Evolutionary conservation across 352 stramenopile species (phyloP).

Genomic region (Phytopythium sindhum): DNA sequence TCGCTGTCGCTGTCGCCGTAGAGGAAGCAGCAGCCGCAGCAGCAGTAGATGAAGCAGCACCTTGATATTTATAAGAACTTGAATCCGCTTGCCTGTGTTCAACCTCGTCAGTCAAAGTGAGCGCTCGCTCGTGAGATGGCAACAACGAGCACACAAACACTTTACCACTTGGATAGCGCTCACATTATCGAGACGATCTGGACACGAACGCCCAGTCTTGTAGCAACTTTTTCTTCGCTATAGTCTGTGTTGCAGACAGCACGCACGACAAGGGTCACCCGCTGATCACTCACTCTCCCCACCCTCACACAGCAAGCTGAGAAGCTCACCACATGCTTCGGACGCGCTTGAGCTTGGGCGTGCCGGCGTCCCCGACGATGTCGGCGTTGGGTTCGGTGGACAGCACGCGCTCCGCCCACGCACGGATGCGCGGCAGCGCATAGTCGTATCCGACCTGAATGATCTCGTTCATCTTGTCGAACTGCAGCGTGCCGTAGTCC

Average conservation of each 20-base stretch:
- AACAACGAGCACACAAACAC: neutral
- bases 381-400: slow-evolving; percentile 57
- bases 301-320: neutral
- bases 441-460: slow-evolving; percentile 85
- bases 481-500: slow-evolving; percentile 89
- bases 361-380: slow-evolving; percentile 27
- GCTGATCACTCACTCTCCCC: neutral
- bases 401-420: slow-evolving; percentile 53
- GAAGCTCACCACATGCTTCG: slow-evolving; percentile 1
- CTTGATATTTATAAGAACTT: slow-evolving; percentile 8
- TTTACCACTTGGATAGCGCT: neutral
- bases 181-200: neutral
- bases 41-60: neutral
- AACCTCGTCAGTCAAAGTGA: neutral
- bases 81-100: neutral
- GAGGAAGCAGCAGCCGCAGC: neutral
- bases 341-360: slow-evolving; percentile 4
- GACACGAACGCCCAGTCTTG: neutral
- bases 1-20: slow-evolving; percentile 17
- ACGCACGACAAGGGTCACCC: neutral
- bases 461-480: slow-evolving; percentile 91
- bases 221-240: neutral
- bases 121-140: too few species aligned
- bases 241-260: neutral
- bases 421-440: slow-evolving; percentile 62